Base-by-base conservation (phyloP, 176 grass and related monocot genomes). In the Tuctoria greenei region DNA sequence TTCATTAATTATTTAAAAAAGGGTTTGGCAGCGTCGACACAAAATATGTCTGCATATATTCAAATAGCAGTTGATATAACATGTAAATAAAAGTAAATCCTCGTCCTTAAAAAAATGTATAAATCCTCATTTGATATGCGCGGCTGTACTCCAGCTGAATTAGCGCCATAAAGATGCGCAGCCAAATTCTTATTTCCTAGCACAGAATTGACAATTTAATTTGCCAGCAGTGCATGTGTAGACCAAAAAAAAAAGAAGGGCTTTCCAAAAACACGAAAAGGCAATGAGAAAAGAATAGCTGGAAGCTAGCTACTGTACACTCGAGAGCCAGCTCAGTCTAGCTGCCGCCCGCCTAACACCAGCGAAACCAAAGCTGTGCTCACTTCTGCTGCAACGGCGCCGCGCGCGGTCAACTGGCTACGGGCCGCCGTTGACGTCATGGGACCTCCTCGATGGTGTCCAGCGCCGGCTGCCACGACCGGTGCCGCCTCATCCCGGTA, bases 391-490 rank as follows among this genome's bases (percentile, higher is more conserved):
- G n/a, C n/a, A n/a, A n/a, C 42, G 14, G 76, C 69, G 63, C 17
- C 27, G 5, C 51, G 51, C 27, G 5, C 51, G 51, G 54, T 73
- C 70, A 40, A 73, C 35, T 60, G 35, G 17, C 20, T 21, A 73
- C 35, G 60, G 35, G 17, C 20, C 36, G 34, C 56, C 70, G 72
- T 56, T 56, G 78, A 35, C 31, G 35, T 82, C 74, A 93, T 52
- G 79, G 80, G 50, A 77, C 66, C 76, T 98, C 95, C 43, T 92
- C 77, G 71, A 98, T 98, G 82, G 91, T 90, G 55, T 95, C 89
- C 66, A 98, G 81, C 62, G 52, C 80, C 1, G 95, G 95, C 40
- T 69, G 57, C 95, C 95, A 98, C 35, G 81, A 20, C 7, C 86
- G 76, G 51, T 82, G 82, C 56, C 82, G 71, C 75, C 67, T 64